phyloP scores from a whole-genome alignment of 2,329 filamentous ascomycete species.

The Ceratocystiopsis sp. region DNA sequence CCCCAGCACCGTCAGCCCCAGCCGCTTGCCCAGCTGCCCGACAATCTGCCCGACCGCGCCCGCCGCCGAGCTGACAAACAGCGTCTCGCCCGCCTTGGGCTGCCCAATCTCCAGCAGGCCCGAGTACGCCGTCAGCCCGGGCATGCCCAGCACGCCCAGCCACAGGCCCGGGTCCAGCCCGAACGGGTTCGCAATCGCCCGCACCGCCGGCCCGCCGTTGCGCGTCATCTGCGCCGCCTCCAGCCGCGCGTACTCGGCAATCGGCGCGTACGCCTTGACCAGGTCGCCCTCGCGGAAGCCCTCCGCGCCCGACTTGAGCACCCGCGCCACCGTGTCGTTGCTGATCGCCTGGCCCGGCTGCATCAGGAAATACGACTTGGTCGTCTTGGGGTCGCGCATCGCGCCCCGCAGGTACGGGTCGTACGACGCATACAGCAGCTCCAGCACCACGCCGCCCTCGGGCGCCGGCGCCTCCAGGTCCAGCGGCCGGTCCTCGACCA shows the following conservation, averaged over 20 bases:
- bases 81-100: conserved; percentile 61
- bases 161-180: conserved; percentile 49
- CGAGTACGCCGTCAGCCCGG: conserved; percentile 31
- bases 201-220: conserved; percentile 22
- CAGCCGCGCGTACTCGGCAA: conserved; percentile 53
- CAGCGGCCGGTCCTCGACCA: conserved; percentile 47
- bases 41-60: conserved; percentile 73
- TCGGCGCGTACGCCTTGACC: conserved; percentile 36
- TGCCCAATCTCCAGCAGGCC: conserved; percentile 52
- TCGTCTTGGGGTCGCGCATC: conserved; percentile 42
- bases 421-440: conserved; percentile 58
- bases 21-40: conserved; percentile 67
- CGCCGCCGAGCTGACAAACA: conserved; percentile 65
- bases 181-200: conserved; percentile 51
- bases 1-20: conserved; percentile 64
- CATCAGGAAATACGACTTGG: too few relatives aligned
- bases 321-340: conserved; percentile 47
- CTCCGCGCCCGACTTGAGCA: conserved; percentile 47
- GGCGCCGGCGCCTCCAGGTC: conserved; percentile 42
- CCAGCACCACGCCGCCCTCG: conserved; percentile 48
- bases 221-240: conserved; percentile 14
- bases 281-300: conserved; percentile 53
- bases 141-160: conserved; percentile 46
- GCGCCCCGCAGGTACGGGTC: conserved; percentile 74
- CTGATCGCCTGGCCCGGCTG: conserved; percentile 22